Percentiles rank a stretch among this genome's conserved stretches.
phyloP scores from a whole-genome alignment of 306 rosid species.

The Dicorynia guianensis region DNA sequence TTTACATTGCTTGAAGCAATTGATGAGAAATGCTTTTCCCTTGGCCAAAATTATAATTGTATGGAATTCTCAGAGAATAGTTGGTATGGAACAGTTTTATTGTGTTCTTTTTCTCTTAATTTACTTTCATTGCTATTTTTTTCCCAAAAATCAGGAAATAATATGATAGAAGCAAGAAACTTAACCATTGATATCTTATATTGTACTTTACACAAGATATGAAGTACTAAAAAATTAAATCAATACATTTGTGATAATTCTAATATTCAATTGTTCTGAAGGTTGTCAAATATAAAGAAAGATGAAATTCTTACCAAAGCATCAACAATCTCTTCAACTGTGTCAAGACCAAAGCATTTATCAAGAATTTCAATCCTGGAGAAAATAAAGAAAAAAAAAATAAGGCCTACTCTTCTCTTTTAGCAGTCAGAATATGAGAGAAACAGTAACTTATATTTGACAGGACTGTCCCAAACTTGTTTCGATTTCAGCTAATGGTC shows the following conservation, averaged over 20 bases:
- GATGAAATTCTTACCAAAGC: constrained; percentile 64
- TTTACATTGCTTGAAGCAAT: not conserved
- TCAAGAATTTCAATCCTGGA: constrained; percentile 76
- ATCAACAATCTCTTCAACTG: constrained; percentile 90
- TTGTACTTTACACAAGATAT: not conserved
- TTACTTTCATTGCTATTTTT: not conserved
- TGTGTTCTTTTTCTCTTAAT: not conserved
- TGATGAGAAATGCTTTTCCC: not conserved
- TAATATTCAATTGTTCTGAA: constrained; percentile 1
- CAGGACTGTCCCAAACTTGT: constrained; percentile 9
- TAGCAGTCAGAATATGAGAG: constrained; percentile 6
- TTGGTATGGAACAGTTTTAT: not conserved
- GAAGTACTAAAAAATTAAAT: constrained; percentile 19
- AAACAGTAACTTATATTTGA: constrained; percentile 16
- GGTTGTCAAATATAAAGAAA: constrained; percentile 27
- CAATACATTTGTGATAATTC: not conserved
- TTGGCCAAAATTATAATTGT: not conserved
- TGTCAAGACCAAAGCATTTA: constrained; percentile 79
- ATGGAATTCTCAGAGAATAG: not conserved
- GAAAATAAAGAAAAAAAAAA: constrained; percentile 36
- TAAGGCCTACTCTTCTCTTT: constrained; percentile 18
- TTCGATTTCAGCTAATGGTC: not conserved
- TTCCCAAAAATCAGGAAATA: not conserved
- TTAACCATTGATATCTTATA: not conserved
- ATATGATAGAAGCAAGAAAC: not conserved